phyloP scores from a whole-genome alignment of 306 rosid genomes.

The Potentilla sterilis region DNA sequence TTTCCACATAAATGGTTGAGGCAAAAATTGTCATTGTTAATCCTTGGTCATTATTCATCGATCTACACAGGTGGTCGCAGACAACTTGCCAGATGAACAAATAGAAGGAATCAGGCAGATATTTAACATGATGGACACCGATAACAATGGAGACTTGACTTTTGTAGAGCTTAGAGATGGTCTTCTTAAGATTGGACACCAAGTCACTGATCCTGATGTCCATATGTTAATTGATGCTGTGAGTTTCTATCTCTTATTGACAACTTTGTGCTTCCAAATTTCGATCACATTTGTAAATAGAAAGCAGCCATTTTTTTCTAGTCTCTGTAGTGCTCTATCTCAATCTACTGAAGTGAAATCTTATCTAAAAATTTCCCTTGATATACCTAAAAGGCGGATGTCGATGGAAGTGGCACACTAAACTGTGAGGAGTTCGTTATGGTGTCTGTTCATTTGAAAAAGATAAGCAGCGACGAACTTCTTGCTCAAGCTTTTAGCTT shows the following conservation, averaged over 20 bases:
- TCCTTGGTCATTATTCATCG: neutral
- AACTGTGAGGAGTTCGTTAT: constrained; percentile 76
- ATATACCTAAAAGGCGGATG: constrained; percentile 60
- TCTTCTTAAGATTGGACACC: constrained; percentile 59
- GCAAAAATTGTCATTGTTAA: neutral
- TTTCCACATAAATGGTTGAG: neutral
- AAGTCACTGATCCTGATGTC: constrained; percentile 71
- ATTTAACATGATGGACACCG: constrained; percentile 83
- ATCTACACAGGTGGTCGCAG: constrained; percentile 74
- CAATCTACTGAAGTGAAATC: neutral
- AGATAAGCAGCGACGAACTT: constrained; percentile 65
- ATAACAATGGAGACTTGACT: constrained; percentile 67
- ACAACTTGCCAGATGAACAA: constrained; percentile 76
- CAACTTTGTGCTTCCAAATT: neutral
- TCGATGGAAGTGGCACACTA: constrained; percentile 79
- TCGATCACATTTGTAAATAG: too few relatives aligned
- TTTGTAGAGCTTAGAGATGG: constrained; percentile 89
- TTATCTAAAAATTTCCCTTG: neutral
- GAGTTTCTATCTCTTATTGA: constrained; percentile 30
- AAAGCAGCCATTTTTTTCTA: too few relatives aligned
- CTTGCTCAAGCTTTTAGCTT: constrained; percentile 68
- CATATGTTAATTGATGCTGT: constrained; percentile 80
- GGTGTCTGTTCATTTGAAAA: constrained; percentile 67
- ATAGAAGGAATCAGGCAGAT: constrained; percentile 53
- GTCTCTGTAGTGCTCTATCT: too few relatives aligned